Evolutionary conservation across 2,329 filamentous ascomycete species (phyloP).

Genomic region (Lasiodiplodia sp.): DNA sequence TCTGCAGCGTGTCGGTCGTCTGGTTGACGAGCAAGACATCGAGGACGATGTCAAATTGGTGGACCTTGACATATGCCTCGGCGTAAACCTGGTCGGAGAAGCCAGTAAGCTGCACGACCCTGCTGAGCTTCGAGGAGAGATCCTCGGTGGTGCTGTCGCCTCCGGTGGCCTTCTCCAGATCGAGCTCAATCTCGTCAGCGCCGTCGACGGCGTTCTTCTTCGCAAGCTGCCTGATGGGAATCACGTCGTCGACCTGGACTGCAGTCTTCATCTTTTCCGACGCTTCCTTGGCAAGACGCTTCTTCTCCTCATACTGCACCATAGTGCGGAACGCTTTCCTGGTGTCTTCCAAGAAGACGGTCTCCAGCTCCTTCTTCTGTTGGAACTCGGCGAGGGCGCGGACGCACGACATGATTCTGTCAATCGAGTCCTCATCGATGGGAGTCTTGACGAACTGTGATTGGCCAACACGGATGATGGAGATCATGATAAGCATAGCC

Average conservation of each 20-base stretch:
- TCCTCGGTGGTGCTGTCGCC: slow-evolving; percentile 86
- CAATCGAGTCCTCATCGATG: slow-evolving; percentile 98
- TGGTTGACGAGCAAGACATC: slow-evolving; percentile 98
- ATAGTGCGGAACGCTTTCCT: slow-evolving; percentile 95
- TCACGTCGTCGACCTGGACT: slow-evolving; percentile 93
- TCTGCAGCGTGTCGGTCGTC: slow-evolving; percentile 94
- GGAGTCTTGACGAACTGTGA: slow-evolving; percentile 98
- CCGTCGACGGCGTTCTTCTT: slow-evolving; percentile 88
- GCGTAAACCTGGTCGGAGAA: slow-evolving; percentile 98
- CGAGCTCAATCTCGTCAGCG: slow-evolving; percentile 83
- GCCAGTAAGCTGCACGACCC: slow-evolving; percentile 95
- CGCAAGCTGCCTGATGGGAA: slow-evolving; percentile 88
- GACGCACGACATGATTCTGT: slow-evolving; percentile 97
- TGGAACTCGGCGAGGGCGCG: slow-evolving; percentile 89
- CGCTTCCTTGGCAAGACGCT: slow-evolving; percentile 92
- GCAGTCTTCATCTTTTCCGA: slow-evolving; percentile 92
- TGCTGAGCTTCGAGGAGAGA: slow-evolving; percentile 89
- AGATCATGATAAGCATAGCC: slow-evolving; percentile 99
- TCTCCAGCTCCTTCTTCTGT: slow-evolving; percentile 87
- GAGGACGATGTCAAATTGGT: slow-evolving; percentile 97
- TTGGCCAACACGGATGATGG: slow-evolving; percentile 95
- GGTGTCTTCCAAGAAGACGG: slow-evolving; percentile 92
- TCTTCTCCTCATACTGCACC: slow-evolving; percentile 97
- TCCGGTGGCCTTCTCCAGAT: slow-evolving; percentile 92
- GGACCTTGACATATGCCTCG: slow-evolving; percentile 98